A percentile compares a stretch with the other conserved stretches of the same genome.
Evolutionary conservation across 78 protist species (phyloP).

Genomic region (Dictyostelium brefeldianum): DNA sequence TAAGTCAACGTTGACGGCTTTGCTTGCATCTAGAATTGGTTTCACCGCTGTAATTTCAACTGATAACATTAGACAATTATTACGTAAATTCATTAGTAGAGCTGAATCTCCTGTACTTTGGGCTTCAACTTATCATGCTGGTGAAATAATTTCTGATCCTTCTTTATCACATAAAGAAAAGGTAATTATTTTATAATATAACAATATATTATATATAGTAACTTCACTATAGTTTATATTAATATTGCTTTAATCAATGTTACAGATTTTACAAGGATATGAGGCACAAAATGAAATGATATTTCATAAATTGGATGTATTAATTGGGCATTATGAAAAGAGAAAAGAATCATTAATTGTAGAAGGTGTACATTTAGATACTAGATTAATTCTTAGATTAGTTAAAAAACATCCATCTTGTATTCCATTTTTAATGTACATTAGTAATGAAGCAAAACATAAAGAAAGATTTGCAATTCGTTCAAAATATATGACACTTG

Average conservation of each 20-base stretch:
- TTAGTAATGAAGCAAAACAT: constrained; percentile 84
- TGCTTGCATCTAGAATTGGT: constrained; percentile 84
- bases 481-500: constrained; percentile 78
- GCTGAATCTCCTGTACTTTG: constrained; percentile 67
- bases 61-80: constrained; percentile 83
- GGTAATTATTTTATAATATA: not conserved
- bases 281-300: constrained; percentile 83
- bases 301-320: constrained; percentile 60
- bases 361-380: constrained; percentile 75
- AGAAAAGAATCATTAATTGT: constrained; percentile 78
- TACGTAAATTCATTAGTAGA: constrained; percentile 63
- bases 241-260: not conserved
- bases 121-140: constrained; percentile 83
- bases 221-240: not conserved
- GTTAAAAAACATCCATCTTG: constrained; percentile 75
- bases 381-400: constrained; percentile 63
- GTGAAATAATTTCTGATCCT: constrained; percentile 74
- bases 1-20: constrained; percentile 83
- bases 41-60: constrained; percentile 86
- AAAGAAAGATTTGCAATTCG: constrained; percentile 81
- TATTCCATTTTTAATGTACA: constrained; percentile 86
- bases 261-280: constrained; percentile 76
- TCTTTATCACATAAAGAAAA: constrained; percentile 68
- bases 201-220: not conserved
- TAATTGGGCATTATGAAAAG: constrained; percentile 66